Conservation (phyloP, 331 rosid species). For the Quercus lobata region DNA sequence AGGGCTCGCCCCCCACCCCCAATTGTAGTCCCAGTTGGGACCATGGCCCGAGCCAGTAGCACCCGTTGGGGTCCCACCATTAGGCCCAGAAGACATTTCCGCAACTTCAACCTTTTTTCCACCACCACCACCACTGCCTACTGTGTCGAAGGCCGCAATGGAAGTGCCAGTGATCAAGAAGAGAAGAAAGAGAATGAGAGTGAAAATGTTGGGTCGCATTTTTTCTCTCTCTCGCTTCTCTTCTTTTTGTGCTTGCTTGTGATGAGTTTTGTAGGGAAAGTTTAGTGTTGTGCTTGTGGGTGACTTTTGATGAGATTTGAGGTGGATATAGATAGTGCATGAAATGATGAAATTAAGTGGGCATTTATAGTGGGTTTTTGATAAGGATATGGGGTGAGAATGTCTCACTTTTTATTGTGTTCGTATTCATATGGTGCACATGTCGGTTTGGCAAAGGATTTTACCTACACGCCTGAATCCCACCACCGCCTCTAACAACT, state of each 20-base stretch:
- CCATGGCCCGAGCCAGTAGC: slow-evolving; percentile 63
- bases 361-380: slow-evolving; percentile 25
- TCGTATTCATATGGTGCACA: neutral
- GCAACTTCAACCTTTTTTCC: slow-evolving; percentile 17
- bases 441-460: neutral
- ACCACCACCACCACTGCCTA: neutral
- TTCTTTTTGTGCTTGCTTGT: neutral
- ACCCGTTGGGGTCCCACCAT: slow-evolving; percentile 38
- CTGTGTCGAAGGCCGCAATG: slow-evolving; percentile 5
- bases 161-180: slow-evolving; percentile 18
- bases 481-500: slow-evolving; percentile 29
- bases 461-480: slow-evolving; percentile 2
- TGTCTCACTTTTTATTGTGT: neutral
- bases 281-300: neutral
- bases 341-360: slow-evolving; percentile 1
- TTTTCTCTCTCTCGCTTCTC: neutral
- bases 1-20: slow-evolving; percentile 87
- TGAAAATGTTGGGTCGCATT: slow-evolving; percentile 29
- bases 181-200: slow-evolving; percentile 28
- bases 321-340: neutral
- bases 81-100: slow-evolving; percentile 28
- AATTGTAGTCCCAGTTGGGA: slow-evolving; percentile 64
- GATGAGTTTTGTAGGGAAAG: neutral
- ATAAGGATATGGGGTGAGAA: slow-evolving; percentile 1
- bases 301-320: neutral